phyloP scores from a whole-genome alignment of 2,329 filamentous ascomycete species.

The Metarhizium sp. region DNA sequence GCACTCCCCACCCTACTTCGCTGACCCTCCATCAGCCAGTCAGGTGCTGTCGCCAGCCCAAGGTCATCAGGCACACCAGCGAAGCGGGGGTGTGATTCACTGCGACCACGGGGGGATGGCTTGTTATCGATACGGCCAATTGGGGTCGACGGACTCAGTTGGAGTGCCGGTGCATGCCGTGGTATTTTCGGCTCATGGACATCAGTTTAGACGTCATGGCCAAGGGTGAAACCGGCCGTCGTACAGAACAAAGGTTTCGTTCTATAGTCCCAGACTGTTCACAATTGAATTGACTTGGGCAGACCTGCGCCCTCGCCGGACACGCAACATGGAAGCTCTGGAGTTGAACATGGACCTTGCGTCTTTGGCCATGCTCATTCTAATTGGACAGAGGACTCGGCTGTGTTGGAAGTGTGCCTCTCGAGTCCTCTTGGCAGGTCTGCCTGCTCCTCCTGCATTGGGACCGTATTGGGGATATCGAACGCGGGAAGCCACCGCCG shows the following conservation, averaged over 20 bases:
- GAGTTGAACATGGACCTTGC: too few relatives aligned
- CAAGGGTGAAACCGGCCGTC: not conserved
- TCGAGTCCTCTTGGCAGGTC: not conserved
- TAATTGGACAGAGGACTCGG: not conserved
- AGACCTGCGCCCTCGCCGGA: not conserved
- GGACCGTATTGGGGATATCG: not conserved
- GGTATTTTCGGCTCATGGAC: too few relatives aligned
- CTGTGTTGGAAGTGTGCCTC: not conserved
- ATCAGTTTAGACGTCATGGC: not conserved
- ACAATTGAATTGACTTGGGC: not conserved
- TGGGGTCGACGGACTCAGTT: not conserved
- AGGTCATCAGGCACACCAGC: constrained; percentile 15
- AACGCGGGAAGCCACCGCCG: not conserved
- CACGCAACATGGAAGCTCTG: too few relatives aligned
- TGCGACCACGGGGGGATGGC: constrained; percentile 1
- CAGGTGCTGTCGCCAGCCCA: constrained; percentile 11
- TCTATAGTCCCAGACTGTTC: not conserved
- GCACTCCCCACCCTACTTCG: not conserved
- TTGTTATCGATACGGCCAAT: not conserved
- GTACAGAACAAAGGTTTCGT: not conserved
- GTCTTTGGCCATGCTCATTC: too few relatives aligned
- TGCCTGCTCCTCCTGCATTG: not conserved
- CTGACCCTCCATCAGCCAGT: constrained; percentile 13
- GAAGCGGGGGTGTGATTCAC: constrained; percentile 7
- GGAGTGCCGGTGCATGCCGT: too few relatives aligned